phyloP scores from a whole-genome alignment of 495 filamentous ascomycete genomes.

The Thermochaetoides thermophila region DNA sequence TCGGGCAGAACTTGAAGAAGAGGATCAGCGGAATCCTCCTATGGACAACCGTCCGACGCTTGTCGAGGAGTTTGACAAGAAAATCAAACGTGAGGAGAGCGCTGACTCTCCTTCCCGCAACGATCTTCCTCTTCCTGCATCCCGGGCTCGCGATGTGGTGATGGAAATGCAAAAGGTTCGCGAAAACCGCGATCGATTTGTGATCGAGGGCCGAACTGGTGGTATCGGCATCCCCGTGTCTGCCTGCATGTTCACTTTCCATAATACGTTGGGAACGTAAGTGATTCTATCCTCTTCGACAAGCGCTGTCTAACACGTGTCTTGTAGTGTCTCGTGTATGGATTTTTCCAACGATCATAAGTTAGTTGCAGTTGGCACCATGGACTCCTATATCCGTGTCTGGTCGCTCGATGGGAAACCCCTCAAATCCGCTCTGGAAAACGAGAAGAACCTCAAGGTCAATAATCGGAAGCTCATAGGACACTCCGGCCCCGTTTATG shows the following conservation, averaged over 20 bases:
- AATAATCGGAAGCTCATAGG: slow-evolving; percentile 73
- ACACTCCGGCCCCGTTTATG: slow-evolving; percentile 78
- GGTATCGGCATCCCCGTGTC: slow-evolving; percentile 68
- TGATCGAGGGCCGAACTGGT: slow-evolving; percentile 63
- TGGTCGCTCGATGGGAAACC: slow-evolving; percentile 77
- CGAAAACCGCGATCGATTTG: slow-evolving; percentile 80
- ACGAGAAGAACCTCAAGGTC: slow-evolving; percentile 25
- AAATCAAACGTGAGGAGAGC: slow-evolving; percentile 80
- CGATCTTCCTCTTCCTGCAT: slow-evolving; percentile 72
- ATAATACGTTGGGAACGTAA: slow-evolving; percentile 85
- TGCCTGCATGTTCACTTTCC: slow-evolving; percentile 92
- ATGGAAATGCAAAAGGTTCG: slow-evolving; percentile 92
- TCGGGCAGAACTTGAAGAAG: slow-evolving; percentile 64
- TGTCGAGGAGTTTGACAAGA: slow-evolving; percentile 60
- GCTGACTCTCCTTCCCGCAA: slow-evolving; percentile 65
- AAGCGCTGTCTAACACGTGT: background rate
- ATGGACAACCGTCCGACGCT: slow-evolving; percentile 46
- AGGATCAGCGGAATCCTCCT: slow-evolving; percentile 59
- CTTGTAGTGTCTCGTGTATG: slow-evolving; percentile 63
- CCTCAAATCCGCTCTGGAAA: slow-evolving; percentile 32
- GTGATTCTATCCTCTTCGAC: slow-evolving; percentile 9
- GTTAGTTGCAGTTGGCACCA: slow-evolving; percentile 72
- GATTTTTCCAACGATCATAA: slow-evolving; percentile 84
- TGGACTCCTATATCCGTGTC: slow-evolving; percentile 87
- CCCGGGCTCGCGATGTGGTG: slow-evolving; percentile 71